phyloP scores from a whole-genome alignment of 2,329 filamentous ascomycete species.

The Colletotrichum costaricense region DNA sequence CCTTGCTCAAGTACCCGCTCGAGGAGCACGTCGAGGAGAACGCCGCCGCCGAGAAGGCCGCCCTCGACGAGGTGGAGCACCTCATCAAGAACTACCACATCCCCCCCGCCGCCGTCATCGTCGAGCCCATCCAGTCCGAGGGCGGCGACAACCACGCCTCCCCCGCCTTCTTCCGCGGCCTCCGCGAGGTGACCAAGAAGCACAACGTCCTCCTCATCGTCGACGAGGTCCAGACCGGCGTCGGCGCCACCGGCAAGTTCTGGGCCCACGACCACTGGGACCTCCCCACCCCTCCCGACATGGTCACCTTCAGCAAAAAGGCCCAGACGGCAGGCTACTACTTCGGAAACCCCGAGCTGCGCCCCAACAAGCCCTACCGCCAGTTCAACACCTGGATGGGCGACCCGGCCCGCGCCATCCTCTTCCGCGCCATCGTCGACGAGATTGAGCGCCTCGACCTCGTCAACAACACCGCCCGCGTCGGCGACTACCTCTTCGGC shows the following conservation, averaged over 20 bases:
- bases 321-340: constrained; percentile 95
- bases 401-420: constrained; percentile 84
- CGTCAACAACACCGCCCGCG: constrained; percentile 81
- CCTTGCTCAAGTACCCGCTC: constrained; percentile 86
- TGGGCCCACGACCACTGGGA: constrained; percentile 98
- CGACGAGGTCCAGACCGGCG: constrained; percentile 93
- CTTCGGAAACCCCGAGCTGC: constrained; percentile 81
- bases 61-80: constrained; percentile 84
- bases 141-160: constrained; percentile 95
- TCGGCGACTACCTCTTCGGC: constrained; percentile 82
- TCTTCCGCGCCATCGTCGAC: constrained; percentile 87
- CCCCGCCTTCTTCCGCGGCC: constrained; percentile 85
- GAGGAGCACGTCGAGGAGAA: constrained; percentile 85
- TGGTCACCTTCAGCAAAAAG: constrained; percentile 97
- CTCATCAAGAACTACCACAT: constrained; percentile 83
- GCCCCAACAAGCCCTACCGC: constrained; percentile 92
- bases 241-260: constrained; percentile 93
- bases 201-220: constrained; percentile 88
- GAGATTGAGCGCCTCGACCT: constrained; percentile 82
- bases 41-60: constrained; percentile 81
- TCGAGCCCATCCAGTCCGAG: constrained; percentile 94
- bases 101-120: constrained; percentile 83
- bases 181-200: constrained; percentile 82
- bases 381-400: constrained; percentile 99
- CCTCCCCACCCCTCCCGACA: constrained; percentile 82